These are phyloP conservation scores for Trichophyton equinum DNA, from an alignment of 2,329 filamentous ascomycete genomes.

Conservation along the genomic window DNA sequence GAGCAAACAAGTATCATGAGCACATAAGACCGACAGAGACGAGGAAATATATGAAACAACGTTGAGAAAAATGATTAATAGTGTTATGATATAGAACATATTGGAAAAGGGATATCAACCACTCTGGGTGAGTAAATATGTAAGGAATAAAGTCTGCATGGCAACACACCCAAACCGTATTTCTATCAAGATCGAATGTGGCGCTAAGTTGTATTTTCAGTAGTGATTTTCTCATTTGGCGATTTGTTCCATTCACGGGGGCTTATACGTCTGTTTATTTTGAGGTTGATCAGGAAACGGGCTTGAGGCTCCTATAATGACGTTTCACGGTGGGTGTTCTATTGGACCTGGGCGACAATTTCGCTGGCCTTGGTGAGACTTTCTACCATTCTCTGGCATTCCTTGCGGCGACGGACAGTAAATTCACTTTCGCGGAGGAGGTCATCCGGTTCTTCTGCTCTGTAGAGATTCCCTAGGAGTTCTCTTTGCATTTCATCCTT, in stretches of 20 bases:
- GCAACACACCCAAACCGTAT: conserved; percentile 2
- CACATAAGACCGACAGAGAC: not conserved
- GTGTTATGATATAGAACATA: not conserved
- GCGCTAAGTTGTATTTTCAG: not conserved
- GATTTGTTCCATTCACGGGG: not conserved
- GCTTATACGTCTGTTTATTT: not conserved
- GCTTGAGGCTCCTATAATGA: not conserved
- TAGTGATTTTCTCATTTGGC: not conserved
- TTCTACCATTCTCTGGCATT: conserved; percentile 99
- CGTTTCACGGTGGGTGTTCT: conserved; percentile 5
- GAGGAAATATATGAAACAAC: not conserved
- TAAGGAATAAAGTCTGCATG: not conserved
- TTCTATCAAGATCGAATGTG: conserved; percentile 3
- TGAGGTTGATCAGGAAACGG: not conserved
- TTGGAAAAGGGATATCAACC: not conserved
- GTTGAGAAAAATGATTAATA: not conserved
- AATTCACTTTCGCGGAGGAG: conserved; percentile 97
- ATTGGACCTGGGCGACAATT: conserved; percentile 74
- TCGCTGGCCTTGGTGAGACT: conserved; percentile 79
- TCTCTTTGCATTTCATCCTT: conserved; percentile 99
- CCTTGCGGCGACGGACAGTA: conserved; percentile 85
- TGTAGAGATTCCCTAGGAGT: conserved; percentile 94
- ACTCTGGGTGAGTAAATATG: not conserved
- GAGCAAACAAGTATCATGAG: not conserved
- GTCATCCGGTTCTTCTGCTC: conserved; percentile 77